phyloP scores from a whole-genome alignment of 1,284 basidiomycete species.

The Agroathelia rolfsii region DNA sequence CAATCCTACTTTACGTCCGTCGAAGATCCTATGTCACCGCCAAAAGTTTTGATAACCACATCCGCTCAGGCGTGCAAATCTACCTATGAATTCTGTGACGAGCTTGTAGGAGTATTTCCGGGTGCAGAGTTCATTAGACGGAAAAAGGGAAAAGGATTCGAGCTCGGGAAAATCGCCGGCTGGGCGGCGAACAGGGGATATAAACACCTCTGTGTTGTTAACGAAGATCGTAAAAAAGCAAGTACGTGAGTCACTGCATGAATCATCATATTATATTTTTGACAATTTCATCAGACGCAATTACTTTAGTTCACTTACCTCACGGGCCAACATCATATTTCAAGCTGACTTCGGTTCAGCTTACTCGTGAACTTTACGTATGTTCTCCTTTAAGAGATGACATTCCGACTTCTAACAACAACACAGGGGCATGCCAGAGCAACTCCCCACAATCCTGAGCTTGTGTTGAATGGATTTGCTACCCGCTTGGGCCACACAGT shows the following conservation, averaged over 20 bases:
- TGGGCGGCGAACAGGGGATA: conserved; percentile 91
- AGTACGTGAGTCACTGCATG: conserved; percentile 69
- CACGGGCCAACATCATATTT: conserved; percentile 94
- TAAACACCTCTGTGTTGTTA: conserved; percentile 85
- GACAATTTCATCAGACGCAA: conserved; percentile 53
- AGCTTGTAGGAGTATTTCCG: conserved; percentile 86
- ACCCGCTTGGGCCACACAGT: conserved; percentile 90
- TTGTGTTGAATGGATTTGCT: conserved; percentile 92
- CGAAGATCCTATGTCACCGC: conserved; percentile 59
- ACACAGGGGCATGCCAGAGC: conserved; percentile 82
- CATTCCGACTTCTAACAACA: conserved; percentile 9
- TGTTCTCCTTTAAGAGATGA: conserved; percentile 19
- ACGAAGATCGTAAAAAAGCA: conserved; percentile 88
- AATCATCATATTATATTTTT: no score
- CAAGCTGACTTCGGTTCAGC: conserved; percentile 83
- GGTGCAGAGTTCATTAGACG: conserved; percentile 90
- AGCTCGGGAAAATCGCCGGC: conserved; percentile 85
- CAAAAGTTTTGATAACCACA: conserved; percentile 86
- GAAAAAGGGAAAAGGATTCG: conserved; percentile 88
- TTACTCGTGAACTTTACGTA: conserved; percentile 82
- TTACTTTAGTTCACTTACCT: conserved; percentile 88
- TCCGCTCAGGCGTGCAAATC: conserved; percentile 77
- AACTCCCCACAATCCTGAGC: conserved; percentile 90
- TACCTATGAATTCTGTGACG: conserved; percentile 86
- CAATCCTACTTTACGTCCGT: conserved; percentile 57